Evolutionary conservation across 2,329 filamentous ascomycete species (phyloP), one percentile per base, ranked within the genome.

Genomic region (Teratosphaeria gauchensis): DNA sequence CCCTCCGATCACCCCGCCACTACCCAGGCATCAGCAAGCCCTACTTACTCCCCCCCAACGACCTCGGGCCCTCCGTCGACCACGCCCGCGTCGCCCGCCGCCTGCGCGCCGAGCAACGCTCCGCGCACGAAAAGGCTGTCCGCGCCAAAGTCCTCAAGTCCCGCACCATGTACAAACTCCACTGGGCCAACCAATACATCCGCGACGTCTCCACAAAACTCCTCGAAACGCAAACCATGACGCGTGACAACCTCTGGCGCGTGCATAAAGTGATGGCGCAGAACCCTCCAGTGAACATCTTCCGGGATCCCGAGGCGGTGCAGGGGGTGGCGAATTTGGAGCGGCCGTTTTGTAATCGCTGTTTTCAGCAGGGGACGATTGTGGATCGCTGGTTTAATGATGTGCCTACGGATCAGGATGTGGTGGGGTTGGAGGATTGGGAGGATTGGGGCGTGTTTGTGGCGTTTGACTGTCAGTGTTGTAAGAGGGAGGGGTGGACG

Each of bases 361-460:
- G 55, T 32, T 14, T 9, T 14, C 6, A 28, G 30, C 14, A 19
- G 16, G 55, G 55, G 3, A 24, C 9, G 24, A 21, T 56, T 16
- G 19, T 51, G 21, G 55, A 56, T 38, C 12, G 46, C 5, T 19
- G 32, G 12, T 51, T 56, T 14, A 33, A 33, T 14, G 28, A 46
- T 21, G 46, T 31, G 16, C 33, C 46, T 24, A 2, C 11, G 24
- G 42, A 31, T 4, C 31, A 32, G 38, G 55, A 56, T 52, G 24
- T 46, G 42, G 24, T 56, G 38, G 28, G 16, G 9, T 12, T 56
- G 9, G 42, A 52, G 46, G 55, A 56, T 21, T 51, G 11, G 11
- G 42, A 11, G 42, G 42, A 52, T 24, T 56, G 55, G 55, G 55
- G 55, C 11, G 38, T 56, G 8, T 56, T 56, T 33, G 55, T 56